Base-by-base conservation (phyloP, 768 basidiomycete species). In the Mycena rebaudengoi region DNA sequence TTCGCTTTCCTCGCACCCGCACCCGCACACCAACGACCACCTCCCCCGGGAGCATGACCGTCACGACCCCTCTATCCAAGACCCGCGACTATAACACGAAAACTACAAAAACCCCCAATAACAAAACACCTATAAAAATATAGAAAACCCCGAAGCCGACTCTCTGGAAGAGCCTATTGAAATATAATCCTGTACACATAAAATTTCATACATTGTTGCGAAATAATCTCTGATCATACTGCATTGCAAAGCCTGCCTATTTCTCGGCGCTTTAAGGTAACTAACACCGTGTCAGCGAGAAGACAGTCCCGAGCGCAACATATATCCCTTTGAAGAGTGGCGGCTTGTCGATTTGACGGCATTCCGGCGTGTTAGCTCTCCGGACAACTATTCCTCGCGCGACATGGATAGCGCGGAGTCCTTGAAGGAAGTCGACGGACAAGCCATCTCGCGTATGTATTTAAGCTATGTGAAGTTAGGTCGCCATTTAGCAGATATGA, bases 401-500 rank as follows among this genome's bases (percentile, higher is more conserved):
- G 48, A 29, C 33, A 44, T 3, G 37, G 12, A 5, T 30, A 23
- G 37, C 18, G 11, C 10, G 23, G n/a, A 35, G 23, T 30, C 23
- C 21, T 62, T 40, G 10, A 57, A 64, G 8, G 63, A 12, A 18
- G 37, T 64, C 29, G 63, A 55, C 13, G 30, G 51, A 26, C 57
- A 60, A 5, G 48, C 45, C 5, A 64, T 48, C 0, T 28, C 21
- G 21, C 41, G 43, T 25, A 64, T 48, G 30, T 7, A 26, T 26
- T 64, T 53, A n/a, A 64, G 21, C 63, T 64, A 45, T 51, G n/a
- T 12, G n/a, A n/a, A n/a, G 30, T 8, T 6, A 13, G 25, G 13
- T 45, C 5, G 7, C 30, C 51, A 39, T 12, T 14, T 16, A n/a
- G n/a, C 16, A 7, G 4, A 21, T 16, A 41, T 41, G 41, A 43